phyloP scores from a whole-genome alignment of 208 protist genomes.

The Trypanosoma congolense region DNA sequence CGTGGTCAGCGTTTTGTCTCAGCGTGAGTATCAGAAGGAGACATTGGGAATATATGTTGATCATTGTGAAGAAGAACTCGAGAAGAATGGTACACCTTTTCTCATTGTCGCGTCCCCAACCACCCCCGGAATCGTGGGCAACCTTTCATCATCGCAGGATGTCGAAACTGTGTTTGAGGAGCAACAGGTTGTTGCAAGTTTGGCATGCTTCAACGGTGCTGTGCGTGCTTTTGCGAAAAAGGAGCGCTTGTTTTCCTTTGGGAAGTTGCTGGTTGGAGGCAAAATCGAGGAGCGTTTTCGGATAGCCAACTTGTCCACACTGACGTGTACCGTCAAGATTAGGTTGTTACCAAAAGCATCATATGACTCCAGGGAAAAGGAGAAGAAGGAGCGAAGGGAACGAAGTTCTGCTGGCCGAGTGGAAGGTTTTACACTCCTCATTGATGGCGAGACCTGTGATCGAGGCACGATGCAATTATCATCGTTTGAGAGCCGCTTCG shows the following conservation, averaged over 20 bases:
- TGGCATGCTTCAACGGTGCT: slow-evolving; percentile 61
- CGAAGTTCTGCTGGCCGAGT: slow-evolving; percentile 7
- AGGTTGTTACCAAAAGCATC: slow-evolving; percentile 29
- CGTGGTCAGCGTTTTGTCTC: slow-evolving; percentile 74
- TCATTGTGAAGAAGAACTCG: slow-evolving; percentile 76
- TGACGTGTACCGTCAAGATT: slow-evolving; percentile 85
- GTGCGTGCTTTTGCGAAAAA: slow-evolving; percentile 86
- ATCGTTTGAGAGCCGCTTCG: slow-evolving; percentile 94
- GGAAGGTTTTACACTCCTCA: slow-evolving; percentile 59
- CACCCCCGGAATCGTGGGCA: slow-evolving; percentile 88
- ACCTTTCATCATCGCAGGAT: slow-evolving; percentile 75
- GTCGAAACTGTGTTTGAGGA: slow-evolving; percentile 96
- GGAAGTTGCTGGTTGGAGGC: slow-evolving; percentile 80
- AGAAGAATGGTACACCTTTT: slow-evolving; percentile 72
- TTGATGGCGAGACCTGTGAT: slow-evolving; percentile 24
- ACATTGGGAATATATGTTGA: slow-evolving; percentile 87
- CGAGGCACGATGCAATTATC: slow-evolving; percentile 66
- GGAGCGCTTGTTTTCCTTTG: slow-evolving; percentile 92
- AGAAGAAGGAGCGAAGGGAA: slow-evolving; percentile 13
- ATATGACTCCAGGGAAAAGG: slow-evolving; percentile 21
- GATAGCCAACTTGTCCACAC: slow-evolving; percentile 92
- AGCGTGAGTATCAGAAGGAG: slow-evolving; percentile 54
- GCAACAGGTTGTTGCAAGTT: slow-evolving; percentile 88
- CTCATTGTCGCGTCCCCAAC: slow-evolving; percentile 92
- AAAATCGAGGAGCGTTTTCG: slow-evolving; percentile 89